Conservation (phyloP, 2,329 filamentous ascomycete species). For the Aureobasidium zeae region DNA sequence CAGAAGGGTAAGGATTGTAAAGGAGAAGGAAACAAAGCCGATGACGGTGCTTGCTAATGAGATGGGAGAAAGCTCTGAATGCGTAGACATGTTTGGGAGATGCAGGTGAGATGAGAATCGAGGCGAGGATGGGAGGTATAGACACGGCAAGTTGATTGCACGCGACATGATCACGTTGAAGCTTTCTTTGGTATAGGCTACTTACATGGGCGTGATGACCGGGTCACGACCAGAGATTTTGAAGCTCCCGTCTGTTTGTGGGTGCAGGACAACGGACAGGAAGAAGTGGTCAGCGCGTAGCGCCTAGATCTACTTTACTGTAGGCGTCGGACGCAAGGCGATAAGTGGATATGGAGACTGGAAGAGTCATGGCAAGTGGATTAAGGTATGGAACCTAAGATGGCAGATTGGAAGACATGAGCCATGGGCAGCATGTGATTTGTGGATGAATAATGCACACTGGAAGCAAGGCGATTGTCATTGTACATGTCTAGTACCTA, state of each 20-base stretch:
- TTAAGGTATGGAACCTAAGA: no score
- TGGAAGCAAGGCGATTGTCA: no score
- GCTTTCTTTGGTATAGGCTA: conserved; percentile 1
- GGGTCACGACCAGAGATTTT: conserved; percentile 4
- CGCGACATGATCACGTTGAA: background rate
- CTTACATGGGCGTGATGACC: conserved; percentile 2
- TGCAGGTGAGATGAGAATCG: background rate
- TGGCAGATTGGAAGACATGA: no score
- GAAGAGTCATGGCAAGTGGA: no score
- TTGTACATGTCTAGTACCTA: no score
- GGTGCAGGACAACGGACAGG: conserved; percentile 2
- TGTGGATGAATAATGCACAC: no score
- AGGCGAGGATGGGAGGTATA: background rate
- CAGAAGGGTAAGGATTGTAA: conserved; percentile 36
- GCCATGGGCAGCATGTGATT: no score
- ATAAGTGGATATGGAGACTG: no score
- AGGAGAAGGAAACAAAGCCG: conserved; percentile 35
- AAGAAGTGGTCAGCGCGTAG: conserved; percentile 1
- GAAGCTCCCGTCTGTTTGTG: conserved; percentile 12
- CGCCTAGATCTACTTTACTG: no score
- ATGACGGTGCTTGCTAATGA: conserved; percentile 30
- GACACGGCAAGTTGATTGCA: background rate
- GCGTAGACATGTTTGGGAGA: conserved; percentile 24
- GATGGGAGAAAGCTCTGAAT: conserved; percentile 26
- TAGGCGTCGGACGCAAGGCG: no score